Conservation (phyloP, 2,329 filamentous ascomycete genomes). For the Cytospora piceae region DNA sequence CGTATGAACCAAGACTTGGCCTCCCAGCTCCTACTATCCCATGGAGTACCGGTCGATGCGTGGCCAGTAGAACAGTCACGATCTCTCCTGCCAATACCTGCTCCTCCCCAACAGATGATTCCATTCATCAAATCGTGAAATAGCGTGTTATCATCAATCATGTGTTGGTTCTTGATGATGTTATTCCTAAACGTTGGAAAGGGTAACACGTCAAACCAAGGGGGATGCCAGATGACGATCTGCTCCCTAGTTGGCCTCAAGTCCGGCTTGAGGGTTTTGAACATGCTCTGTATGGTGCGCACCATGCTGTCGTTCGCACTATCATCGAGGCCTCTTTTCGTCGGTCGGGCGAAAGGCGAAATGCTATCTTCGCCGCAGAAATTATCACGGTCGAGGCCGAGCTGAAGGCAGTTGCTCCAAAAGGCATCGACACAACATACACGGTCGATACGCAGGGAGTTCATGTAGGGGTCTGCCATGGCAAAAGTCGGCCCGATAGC, state of each 20-base stretch:
- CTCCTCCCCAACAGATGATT: constrained; percentile 36
- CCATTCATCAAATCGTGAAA: constrained; percentile 34
- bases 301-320: constrained; percentile 26
- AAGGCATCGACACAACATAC: constrained; percentile 36
- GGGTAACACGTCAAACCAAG: constrained; percentile 35
- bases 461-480: constrained; percentile 35
- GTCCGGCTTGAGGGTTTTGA: constrained; percentile 34
- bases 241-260: constrained; percentile 35
- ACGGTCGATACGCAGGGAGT: constrained; percentile 36
- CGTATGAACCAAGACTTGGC: constrained; percentile 29
- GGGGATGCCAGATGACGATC: constrained; percentile 33
- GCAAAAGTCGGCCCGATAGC: constrained; percentile 26
- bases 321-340: constrained; percentile 4
- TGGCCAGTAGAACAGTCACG: constrained; percentile 26
- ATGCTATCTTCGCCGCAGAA: constrained; percentile 35
- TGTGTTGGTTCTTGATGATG: constrained; percentile 27
- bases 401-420: constrained; percentile 30
- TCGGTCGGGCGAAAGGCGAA: constrained; percentile 37
- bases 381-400: constrained; percentile 35
- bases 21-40: constrained; percentile 34
- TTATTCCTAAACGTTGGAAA: constrained; percentile 36
- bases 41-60: constrained; percentile 34
- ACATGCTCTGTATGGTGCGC: constrained; percentile 33
- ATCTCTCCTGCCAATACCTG: constrained; percentile 27
- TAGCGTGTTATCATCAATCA: constrained; percentile 34